phyloP scores from a whole-genome alignment of 2,329 filamentous ascomycete species.

The Hymenoscyphus scutula region DNA sequence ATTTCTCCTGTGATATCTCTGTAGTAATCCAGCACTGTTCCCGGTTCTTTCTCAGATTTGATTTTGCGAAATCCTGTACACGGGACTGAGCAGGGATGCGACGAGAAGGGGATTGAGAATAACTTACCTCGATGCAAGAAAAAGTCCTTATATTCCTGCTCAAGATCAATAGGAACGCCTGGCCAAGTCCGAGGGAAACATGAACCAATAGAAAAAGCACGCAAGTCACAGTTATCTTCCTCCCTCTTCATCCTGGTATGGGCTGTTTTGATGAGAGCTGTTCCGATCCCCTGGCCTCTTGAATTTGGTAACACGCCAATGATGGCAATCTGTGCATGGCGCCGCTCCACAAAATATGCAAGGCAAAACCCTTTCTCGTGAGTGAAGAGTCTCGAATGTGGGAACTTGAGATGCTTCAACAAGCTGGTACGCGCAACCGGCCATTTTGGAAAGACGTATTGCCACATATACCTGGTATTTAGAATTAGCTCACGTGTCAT shows the following conservation, averaged over 20 bases:
- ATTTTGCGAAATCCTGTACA: conserved; percentile 24
- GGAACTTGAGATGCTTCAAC: conserved; percentile 30
- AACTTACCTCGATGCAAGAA: conserved; percentile 41
- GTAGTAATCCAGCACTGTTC: conserved; percentile 41
- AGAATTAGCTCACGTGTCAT: no score
- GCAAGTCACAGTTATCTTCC: conserved; percentile 14
- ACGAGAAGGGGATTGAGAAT: no score
- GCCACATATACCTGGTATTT: conserved; percentile 37
- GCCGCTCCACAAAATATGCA: conserved; percentile 34
- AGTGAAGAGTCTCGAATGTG: conserved; percentile 38
- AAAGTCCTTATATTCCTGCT: conserved; percentile 38
- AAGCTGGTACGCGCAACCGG: conserved; percentile 33
- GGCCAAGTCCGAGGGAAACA: conserved; percentile 47
- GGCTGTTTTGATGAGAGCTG: conserved; percentile 36
- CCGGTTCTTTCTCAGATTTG: not conserved
- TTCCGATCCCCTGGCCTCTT: conserved; percentile 41
- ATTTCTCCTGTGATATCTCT: conserved; percentile 39
- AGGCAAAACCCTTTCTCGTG: conserved; percentile 42
- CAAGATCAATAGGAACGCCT: conserved; percentile 41
- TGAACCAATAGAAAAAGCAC: conserved; percentile 33
- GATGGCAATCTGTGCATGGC: conserved; percentile 36
- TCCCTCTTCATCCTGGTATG: conserved; percentile 28
- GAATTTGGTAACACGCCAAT: conserved; percentile 39
- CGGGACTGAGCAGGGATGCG: no score
- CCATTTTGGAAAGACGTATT: conserved; percentile 39